A percentile compares a stretch with the other conserved stretches of the same genome.
phyloP scores from a whole-genome alignment of 2,329 filamentous ascomycete genomes.

The Pseudonectria foliicola region DNA sequence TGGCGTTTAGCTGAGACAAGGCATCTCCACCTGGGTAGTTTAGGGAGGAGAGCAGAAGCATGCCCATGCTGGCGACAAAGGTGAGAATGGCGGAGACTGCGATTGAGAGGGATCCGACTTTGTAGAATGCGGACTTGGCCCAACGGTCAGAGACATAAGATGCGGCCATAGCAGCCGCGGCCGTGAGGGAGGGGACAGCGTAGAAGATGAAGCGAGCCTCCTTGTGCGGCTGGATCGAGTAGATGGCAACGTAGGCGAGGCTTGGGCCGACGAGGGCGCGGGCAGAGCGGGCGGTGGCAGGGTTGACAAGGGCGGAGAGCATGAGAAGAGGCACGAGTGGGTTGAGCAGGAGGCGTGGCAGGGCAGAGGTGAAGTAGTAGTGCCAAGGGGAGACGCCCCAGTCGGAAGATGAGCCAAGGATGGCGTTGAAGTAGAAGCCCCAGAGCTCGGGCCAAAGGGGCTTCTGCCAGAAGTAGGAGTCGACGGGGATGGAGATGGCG shows the following conservation, averaged over 20 bases:
- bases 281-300: constrained; percentile 36
- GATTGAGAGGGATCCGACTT: constrained; percentile 47
- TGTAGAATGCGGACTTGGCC: constrained; percentile 52
- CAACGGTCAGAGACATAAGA: constrained; percentile 61
- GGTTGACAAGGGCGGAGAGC: constrained; percentile 43
- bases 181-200: constrained; percentile 71
- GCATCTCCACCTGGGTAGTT: constrained; percentile 93
- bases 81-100: constrained; percentile 52
- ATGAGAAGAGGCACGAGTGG: constrained; percentile 56
- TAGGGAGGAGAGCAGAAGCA: constrained; percentile 74
- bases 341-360: constrained; percentile 80
- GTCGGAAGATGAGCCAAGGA: constrained; percentile 72
- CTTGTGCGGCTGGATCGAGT: constrained; percentile 89
- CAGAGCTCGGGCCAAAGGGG: constrained; percentile 83
- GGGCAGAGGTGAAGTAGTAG: constrained; percentile 75
- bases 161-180: constrained; percentile 66
- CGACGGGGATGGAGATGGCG: constrained; percentile 62
- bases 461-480: constrained; percentile 92
- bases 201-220: constrained; percentile 96
- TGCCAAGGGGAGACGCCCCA: constrained; percentile 86
- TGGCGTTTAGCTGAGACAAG: constrained; percentile 45
- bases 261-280: constrained; percentile 55
- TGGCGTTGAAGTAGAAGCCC: constrained; percentile 85
- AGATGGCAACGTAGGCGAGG: constrained; percentile 66
- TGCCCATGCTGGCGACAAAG: constrained; percentile 52